Evolutionary conservation across 345 rosid species (phyloP), one percentile per base, ranked within the genome.

Genomic region (Carallia pectinifolia): DNA sequence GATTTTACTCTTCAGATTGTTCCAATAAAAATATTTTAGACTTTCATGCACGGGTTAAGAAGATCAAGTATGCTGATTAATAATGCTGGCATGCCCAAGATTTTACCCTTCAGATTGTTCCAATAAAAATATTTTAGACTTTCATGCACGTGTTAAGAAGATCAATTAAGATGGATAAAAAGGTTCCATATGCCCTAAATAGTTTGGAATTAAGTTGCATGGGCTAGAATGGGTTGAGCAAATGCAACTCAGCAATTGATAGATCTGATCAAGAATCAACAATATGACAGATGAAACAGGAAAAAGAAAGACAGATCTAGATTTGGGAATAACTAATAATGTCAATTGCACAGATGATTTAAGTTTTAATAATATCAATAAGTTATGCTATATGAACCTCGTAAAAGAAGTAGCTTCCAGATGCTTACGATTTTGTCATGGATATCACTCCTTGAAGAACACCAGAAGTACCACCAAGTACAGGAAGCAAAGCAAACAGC

Each of bases 381-480:
- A 58, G 7, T 6, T 7, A 15, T 48, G 13, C 9, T 2, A 52
- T 6, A 12, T 52, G 6, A n/a, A 52, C 4, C 54, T 8, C 54
- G 12, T 13, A 52, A n/a, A n/a, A 52, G 54, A 12, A 52, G 34
- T 12, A 16, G 54, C 18, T 18, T 50, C 18, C 15, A 10, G 54
- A 52, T 58, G 69, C 93, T 79, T 81, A 92, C 96, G 89, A 85
- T 86, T 89, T 92, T 55, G 89, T 84, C 91, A 92, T 87, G 64
- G 92, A 89, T 65, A 91, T 80, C 65, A 88, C 82, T 83, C 97
- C 97, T 79, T 89, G 91, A 79, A 91, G 90, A 74, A 88, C 76
- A 66, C 97, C 96, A 66, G 93, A 91, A 62, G 89, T 84, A 58
- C 97, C 97, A 75, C 96, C 96, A 71, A 89, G 91, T 74, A 91